Evolutionary conservation across 345 rosid genomes (phyloP).

Genomic region (Theobroma cacao): DNA sequence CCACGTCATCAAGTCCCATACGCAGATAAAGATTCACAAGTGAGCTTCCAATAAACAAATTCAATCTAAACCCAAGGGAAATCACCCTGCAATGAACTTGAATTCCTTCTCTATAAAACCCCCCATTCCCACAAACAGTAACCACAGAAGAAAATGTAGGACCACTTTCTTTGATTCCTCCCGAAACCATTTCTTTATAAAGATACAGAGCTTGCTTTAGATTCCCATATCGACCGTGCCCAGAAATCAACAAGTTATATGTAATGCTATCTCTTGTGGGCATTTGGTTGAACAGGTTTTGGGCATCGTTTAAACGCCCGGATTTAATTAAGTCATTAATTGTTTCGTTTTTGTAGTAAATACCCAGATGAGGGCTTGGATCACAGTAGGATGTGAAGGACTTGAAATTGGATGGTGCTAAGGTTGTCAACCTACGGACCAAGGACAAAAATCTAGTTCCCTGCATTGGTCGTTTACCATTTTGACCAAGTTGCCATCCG

Average conservation of each 20-base stretch:
- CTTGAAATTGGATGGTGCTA: conserved; percentile 12
- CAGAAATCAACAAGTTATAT: conserved; percentile 66
- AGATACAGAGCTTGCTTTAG: conserved; percentile 34
- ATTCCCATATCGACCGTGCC: conserved; percentile 41
- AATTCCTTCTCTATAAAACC: conserved; percentile 48
- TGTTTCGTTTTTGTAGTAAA: conserved; percentile 41
- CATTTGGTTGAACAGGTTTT: conserved; percentile 56
- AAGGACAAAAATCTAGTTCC: conserved; percentile 23
- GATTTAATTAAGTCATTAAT: conserved; percentile 42
- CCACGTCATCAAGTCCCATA: conserved; percentile 42
- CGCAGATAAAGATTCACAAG: conserved; percentile 54
- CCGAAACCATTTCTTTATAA: conserved; percentile 51
- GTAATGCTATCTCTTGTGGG: conserved; percentile 52
- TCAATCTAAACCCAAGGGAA: conserved; percentile 50
- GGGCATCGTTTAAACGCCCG: conserved; percentile 43
- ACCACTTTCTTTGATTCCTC: conserved; percentile 58
- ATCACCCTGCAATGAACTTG: conserved; percentile 74
- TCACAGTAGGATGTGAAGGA: conserved; percentile 26
- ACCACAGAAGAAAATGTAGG: conserved; percentile 64
- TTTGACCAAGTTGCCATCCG: background rate
- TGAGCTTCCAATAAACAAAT: conserved; percentile 52
- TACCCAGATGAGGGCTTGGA: conserved; percentile 19
- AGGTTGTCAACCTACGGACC: conserved; percentile 34
- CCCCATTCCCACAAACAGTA: conserved; percentile 49
- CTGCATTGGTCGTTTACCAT: conserved; percentile 31